These are phyloP conservation scores for Craspedostauros australis DNA, from an alignment of 108 stramenopile genomes.

Conservation along the genomic window DNA sequence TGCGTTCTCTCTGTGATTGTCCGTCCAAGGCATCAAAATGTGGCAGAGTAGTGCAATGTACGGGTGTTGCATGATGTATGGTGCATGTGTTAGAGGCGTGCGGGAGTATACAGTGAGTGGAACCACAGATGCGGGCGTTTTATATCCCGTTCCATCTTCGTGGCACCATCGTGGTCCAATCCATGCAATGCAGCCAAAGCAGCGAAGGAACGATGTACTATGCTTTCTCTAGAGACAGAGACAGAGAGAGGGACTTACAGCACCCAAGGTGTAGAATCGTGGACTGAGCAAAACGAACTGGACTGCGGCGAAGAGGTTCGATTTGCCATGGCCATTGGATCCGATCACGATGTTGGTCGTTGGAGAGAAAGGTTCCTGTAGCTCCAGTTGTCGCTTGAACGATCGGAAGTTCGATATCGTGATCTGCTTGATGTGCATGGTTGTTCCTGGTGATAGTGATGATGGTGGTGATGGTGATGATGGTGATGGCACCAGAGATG, in stretches of 20 bases:
- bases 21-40: background rate
- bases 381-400: slow-evolving; percentile 90
- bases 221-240: too few relatives aligned
- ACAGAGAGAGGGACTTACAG: slow-evolving; percentile 56
- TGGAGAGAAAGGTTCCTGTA: slow-evolving; percentile 89
- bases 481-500: too few relatives aligned
- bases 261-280: slow-evolving; percentile 81
- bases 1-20: slow-evolving; percentile 78
- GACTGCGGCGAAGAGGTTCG: slow-evolving; percentile 96
- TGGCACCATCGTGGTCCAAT: too few relatives aligned
- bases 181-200: too few relatives aligned
- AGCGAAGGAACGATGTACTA: too few relatives aligned
- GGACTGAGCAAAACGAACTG: slow-evolving; percentile 93
- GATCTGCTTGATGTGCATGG: slow-evolving; percentile 96
- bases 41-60: too few relatives aligned
- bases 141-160: too few relatives aligned
- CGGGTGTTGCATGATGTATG: too few relatives aligned
- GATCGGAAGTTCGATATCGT: slow-evolving; percentile 95
- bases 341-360: slow-evolving; percentile 93
- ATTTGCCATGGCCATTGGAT: slow-evolving; percentile 95
- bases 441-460: background rate
- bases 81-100: too few relatives aligned
- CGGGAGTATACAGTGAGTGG: too few relatives aligned
- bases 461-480: too few relatives aligned
- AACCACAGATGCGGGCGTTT: too few relatives aligned